A percentile compares a stretch with the other conserved stretches of the same genome.
phyloP scores from a whole-genome alignment of 2,329 filamentous ascomycete species.

The Dichotomopilus funicola region DNA sequence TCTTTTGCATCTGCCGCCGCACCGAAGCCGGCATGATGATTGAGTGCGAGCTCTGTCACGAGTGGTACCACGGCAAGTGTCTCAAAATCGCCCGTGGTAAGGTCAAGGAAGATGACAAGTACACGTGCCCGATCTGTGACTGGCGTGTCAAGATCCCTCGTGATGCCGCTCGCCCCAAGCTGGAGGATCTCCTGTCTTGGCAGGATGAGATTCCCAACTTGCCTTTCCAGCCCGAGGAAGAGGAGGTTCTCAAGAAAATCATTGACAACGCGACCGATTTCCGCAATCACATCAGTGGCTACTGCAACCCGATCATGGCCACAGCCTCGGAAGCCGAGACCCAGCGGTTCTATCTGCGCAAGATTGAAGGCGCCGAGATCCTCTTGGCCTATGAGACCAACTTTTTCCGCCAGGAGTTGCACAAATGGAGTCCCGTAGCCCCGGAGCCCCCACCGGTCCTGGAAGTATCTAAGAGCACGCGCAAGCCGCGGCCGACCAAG shows the following conservation, averaged over 20 bases:
- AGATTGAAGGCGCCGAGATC: slow-evolving; percentile 95
- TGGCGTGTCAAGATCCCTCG: slow-evolving; percentile 95
- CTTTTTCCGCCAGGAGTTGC: slow-evolving; percentile 90
- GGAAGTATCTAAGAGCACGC: slow-evolving; percentile 80
- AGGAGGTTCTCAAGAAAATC: slow-evolving; percentile 77
- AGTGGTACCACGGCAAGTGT: slow-evolving; percentile 99
- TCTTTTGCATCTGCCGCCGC: slow-evolving; percentile 93
- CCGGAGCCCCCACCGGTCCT: slow-evolving; percentile 78
- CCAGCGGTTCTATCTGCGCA: slow-evolving; percentile 90
- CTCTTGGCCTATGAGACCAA: slow-evolving; percentile 92
- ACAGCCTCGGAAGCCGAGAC: slow-evolving; percentile 82
- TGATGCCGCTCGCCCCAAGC: slow-evolving; percentile 88
- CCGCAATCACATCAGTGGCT: slow-evolving; percentile 70
- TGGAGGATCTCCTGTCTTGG: slow-evolving; percentile 82
- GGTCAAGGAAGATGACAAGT: slow-evolving; percentile 97
- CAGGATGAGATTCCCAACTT: slow-evolving; percentile 72
- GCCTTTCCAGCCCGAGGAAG: slow-evolving; percentile 94
- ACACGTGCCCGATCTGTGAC: slow-evolving; percentile 96
- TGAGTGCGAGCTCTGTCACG: slow-evolving; percentile 94
- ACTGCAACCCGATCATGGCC: slow-evolving; percentile 73
- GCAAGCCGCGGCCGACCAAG: slow-evolving; percentile 94
- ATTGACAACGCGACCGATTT: slow-evolving; percentile 80
- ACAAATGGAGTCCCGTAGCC: slow-evolving; percentile 90
- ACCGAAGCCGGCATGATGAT: slow-evolving; percentile 99
- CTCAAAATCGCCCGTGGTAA: slow-evolving; percentile 96